These are phyloP conservation scores for Phaeolepiota aurea DNA, from an alignment of 768 basidiomycete species.

Conservation along the genomic window DNA sequence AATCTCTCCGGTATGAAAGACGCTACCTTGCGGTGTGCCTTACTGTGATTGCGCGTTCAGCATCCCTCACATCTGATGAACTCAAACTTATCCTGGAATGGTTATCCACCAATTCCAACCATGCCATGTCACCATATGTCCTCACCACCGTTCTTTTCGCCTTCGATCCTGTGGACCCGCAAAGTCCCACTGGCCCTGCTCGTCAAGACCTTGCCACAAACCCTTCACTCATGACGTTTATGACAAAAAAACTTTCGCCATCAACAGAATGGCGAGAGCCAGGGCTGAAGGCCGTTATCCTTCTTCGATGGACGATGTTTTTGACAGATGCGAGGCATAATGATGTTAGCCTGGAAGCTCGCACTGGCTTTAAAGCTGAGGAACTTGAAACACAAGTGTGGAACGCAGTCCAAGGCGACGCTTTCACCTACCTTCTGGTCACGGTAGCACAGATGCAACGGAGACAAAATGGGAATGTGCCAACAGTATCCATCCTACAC, in stretches of 20 bases:
- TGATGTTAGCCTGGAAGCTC: slow-evolving; percentile 55
- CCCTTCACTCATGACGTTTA: slow-evolving; percentile 37
- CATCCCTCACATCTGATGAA: slow-evolving; percentile 51
- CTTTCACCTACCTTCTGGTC: slow-evolving; percentile 64
- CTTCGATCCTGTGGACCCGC: slow-evolving; percentile 60
- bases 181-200: slow-evolving; percentile 29
- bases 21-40: slow-evolving; percentile 58
- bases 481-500: slow-evolving; percentile 25
- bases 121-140: slow-evolving; percentile 62
- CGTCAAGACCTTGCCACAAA: slow-evolving; percentile 44
- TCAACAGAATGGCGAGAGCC: slow-evolving; percentile 58
- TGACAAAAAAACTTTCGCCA: slow-evolving; percentile 50
- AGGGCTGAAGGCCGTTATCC: slow-evolving; percentile 60
- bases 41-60: slow-evolving; percentile 54
- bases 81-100: slow-evolving; percentile 62
- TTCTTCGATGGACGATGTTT: slow-evolving; percentile 87
- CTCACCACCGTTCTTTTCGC: slow-evolving; percentile 56
- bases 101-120: slow-evolving; percentile 57
- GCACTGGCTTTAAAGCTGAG: slow-evolving; percentile 62
- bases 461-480: slow-evolving; percentile 24
- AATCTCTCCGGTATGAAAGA: slow-evolving; percentile 70
- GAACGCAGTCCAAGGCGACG: slow-evolving; percentile 77
- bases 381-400: slow-evolving; percentile 76
- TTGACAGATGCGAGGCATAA: slow-evolving; percentile 68
- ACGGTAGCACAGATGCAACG: slow-evolving; percentile 50